These are phyloP conservation scores for Pholiota microspora DNA, from an alignment of 768 basidiomycete species.

Conservation along the genomic window DNA sequence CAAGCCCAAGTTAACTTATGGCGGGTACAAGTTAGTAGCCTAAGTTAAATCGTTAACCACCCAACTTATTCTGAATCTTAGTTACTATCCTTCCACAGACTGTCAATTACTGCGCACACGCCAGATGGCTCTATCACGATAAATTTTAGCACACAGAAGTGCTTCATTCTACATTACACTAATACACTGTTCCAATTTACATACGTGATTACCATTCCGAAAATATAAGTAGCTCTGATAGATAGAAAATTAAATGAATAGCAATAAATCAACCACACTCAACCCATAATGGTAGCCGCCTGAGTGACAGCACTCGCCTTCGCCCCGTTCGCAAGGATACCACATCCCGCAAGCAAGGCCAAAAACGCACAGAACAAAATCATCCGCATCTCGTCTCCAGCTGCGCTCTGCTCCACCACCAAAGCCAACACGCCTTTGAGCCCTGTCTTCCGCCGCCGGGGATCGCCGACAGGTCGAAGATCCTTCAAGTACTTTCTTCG, in stretches of 20 bases:
- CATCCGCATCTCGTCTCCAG: conserved; percentile 70
- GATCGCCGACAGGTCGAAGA: conserved; percentile 36
- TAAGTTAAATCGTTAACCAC: too few species aligned
- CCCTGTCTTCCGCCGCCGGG: conserved; percentile 37
- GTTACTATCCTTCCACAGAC: too few species aligned
- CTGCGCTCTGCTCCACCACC: conserved; percentile 54
- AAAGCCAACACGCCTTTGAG: conserved; percentile 40
- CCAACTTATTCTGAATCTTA: too few species aligned
- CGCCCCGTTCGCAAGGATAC: conserved; percentile 30
- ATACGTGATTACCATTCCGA: too few species aligned
- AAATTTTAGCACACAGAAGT: too few species aligned
- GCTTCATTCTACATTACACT: neutral
- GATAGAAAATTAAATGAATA: neutral
- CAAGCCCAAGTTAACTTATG: too few species aligned
- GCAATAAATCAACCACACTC: neutral
- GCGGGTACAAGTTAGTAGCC: too few species aligned
- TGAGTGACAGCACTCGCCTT: neutral
- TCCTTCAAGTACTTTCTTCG: conserved; percentile 38
- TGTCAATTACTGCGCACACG: too few species aligned
- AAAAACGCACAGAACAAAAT: conserved; percentile 51
- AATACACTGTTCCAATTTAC: too few species aligned
- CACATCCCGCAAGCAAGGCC: conserved; percentile 50
- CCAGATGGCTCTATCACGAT: too few species aligned
- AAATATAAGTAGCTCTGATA: neutral
- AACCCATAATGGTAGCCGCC: neutral